Evolutionary conservation across 2,329 filamentous ascomycete genomes (phyloP).

Genomic region (Penicillium sp.): DNA sequence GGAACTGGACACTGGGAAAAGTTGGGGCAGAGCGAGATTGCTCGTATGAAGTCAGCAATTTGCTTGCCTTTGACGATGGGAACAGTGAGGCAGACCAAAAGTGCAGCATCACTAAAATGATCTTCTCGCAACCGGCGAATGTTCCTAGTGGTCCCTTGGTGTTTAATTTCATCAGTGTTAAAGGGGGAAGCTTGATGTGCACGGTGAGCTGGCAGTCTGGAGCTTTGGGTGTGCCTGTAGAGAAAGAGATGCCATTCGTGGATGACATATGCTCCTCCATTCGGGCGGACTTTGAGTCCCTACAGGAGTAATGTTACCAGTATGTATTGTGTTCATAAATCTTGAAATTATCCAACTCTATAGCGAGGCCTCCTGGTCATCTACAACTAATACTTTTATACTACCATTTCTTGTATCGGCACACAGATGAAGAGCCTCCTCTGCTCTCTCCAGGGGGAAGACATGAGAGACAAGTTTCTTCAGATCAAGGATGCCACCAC

Average conservation of each 20-base stretch:
- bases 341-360: conserved; percentile 1
- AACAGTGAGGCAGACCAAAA: conserved; percentile 12
- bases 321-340: background rate
- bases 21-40: conserved; percentile 40
- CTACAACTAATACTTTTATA: conserved; percentile 63
- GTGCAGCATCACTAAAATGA: conserved; percentile 34
- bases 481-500: conserved; percentile 60
- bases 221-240: conserved; percentile 39
- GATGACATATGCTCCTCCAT: conserved; percentile 16
- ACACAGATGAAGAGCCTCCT: conserved; percentile 58
- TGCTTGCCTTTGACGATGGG: conserved; percentile 39
- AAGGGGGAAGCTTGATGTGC: conserved; percentile 40
- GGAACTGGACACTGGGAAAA: conserved; percentile 42
- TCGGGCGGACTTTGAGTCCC: conserved; percentile 9
- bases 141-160: conserved; percentile 38
- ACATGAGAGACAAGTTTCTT: conserved; percentile 64
- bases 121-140: conserved; percentile 49
- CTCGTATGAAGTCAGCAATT: conserved; percentile 51
- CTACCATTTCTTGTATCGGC: conserved; percentile 54
- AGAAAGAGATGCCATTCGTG: conserved; percentile 21
- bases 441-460: conserved; percentile 62
- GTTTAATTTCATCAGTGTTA: conserved; percentile 45
- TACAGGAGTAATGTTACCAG: background rate
- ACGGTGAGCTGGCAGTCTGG: conserved; percentile 47
- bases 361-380: conserved; percentile 41